These are phyloP conservation scores for Aspergillus sclerotioniger DNA, from an alignment of 495 filamentous ascomycete genomes.

Conservation along the genomic window DNA sequence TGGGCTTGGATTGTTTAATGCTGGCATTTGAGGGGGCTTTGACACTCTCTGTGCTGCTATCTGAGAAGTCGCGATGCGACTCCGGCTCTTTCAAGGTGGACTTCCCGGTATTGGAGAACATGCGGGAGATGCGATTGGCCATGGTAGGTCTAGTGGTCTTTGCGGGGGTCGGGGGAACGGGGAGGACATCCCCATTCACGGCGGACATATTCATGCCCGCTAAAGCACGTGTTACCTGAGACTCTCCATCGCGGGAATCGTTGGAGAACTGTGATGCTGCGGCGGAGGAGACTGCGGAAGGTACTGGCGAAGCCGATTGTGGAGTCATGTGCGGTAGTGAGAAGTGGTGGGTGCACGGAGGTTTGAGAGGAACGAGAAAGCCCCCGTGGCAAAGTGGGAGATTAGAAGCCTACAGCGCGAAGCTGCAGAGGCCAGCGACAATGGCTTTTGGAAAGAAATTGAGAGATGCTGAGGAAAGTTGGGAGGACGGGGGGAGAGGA, in stretches of 20 bases:
- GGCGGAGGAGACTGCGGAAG: slow-evolving; percentile 46
- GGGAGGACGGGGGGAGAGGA: slow-evolving; percentile 10
- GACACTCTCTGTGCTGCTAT: slow-evolving; percentile 41
- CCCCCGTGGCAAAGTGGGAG: slow-evolving; percentile 16
- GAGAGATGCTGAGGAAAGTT: slow-evolving; percentile 6
- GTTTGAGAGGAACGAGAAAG: slow-evolving; percentile 11
- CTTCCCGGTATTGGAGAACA: slow-evolving; percentile 52
- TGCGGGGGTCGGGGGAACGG: slow-evolving; percentile 31
- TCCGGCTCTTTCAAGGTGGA: slow-evolving; percentile 34
- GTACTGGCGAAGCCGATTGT: slow-evolving; percentile 42
- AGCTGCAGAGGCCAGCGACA: slow-evolving; percentile 22
- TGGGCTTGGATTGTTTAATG: slow-evolving; percentile 35
- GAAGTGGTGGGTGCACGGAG: slow-evolving; percentile 16
- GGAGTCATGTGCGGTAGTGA: slow-evolving; percentile 49
- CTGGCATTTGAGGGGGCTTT: slow-evolving; percentile 29
- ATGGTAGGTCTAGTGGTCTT: slow-evolving; percentile 51
- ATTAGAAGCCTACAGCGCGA: slow-evolving; percentile 23
- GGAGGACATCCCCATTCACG: slow-evolving; percentile 36
- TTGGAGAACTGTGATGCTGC: slow-evolving; percentile 41
- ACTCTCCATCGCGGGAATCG: slow-evolving; percentile 44
- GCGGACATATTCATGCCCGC: slow-evolving; percentile 47
- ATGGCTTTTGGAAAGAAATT: slow-evolving; percentile 10
- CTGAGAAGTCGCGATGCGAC: slow-evolving; percentile 37
- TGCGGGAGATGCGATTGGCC: slow-evolving; percentile 58
- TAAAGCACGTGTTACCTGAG: slow-evolving; percentile 46